phyloP scores from a whole-genome alignment of 2,329 filamentous ascomycete genomes.

The Aspergillus uvarum region DNA sequence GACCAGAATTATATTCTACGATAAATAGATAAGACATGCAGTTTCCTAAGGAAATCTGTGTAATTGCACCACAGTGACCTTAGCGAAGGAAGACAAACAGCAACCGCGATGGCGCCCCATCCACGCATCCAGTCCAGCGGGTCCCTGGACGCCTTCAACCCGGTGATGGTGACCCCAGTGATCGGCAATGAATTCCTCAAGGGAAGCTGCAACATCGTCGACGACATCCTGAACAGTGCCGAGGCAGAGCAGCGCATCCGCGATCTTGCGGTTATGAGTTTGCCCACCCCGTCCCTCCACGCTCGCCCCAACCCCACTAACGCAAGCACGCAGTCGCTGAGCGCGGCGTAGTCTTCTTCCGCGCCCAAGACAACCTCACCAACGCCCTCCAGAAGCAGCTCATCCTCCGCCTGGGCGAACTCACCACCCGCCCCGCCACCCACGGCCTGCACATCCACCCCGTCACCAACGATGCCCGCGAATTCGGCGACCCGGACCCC shows the following conservation, averaged over 20 bases:
- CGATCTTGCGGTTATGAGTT: conserved; percentile 67
- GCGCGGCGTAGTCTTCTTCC: conserved; percentile 70
- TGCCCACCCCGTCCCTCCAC: conserved; percentile 14
- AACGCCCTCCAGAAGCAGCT: conserved; percentile 67
- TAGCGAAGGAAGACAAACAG: background rate
- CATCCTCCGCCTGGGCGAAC: conserved; percentile 58
- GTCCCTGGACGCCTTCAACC: conserved; percentile 15
- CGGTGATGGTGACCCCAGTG: conserved; percentile 31
- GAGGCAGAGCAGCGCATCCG: conserved; percentile 64
- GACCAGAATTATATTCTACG: background rate
- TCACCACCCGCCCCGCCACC: conserved; percentile 58
- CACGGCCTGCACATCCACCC: conserved; percentile 64
- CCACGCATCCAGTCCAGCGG: conserved; percentile 14
- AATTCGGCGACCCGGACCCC: conserved; percentile 56
- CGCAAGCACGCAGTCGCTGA: conserved; percentile 55
- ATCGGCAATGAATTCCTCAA: conserved; percentile 46
- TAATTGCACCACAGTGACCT: no score
- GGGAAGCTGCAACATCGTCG: conserved; percentile 41
- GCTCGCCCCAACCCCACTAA: background rate
- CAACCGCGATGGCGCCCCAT: background rate
- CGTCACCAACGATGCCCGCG: conserved; percentile 55
- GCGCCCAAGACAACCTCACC: conserved; percentile 60
- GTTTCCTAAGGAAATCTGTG: background rate
- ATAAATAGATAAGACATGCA: background rate
- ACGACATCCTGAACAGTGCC: conserved; percentile 57